These are phyloP conservation scores for Limonomyces culmigenus DNA, from an alignment of 1,284 basidiomycete species.

Conservation along the genomic window DNA sequence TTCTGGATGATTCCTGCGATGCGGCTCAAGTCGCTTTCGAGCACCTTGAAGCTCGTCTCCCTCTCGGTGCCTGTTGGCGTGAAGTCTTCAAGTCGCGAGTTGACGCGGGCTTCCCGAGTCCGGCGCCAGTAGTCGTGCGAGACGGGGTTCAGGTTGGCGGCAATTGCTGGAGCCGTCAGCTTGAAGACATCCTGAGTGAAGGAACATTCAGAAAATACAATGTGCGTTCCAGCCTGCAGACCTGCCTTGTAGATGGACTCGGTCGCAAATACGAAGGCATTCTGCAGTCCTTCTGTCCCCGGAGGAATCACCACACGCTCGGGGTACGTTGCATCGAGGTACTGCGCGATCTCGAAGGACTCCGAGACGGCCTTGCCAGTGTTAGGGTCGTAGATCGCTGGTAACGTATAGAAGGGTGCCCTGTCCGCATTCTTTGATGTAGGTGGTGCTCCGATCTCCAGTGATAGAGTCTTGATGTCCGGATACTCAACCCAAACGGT, in stretches of 20 bases:
- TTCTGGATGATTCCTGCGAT: no score
- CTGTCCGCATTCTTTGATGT: conserved; percentile 10
- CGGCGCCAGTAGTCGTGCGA: not conserved
- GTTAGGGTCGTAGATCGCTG: conserved; percentile 14
- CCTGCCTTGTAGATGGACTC: no score
- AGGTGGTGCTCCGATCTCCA: conserved; percentile 13
- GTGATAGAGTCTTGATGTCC: conserved; percentile 15
- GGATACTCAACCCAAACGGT: conserved; percentile 21
- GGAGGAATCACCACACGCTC: conserved; percentile 10
- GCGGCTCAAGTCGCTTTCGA: no score
- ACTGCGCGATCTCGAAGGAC: conserved; percentile 15
- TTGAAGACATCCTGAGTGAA: not conserved
- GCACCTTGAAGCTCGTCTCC: no score
- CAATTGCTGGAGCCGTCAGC: not conserved
- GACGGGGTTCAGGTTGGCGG: not conserved
- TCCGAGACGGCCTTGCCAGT: conserved; percentile 14
- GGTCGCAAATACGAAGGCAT: not conserved
- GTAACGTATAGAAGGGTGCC: conserved; percentile 15
- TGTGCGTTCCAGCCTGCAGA: no score
- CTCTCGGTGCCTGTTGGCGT: not conserved
- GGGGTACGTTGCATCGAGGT: conserved; percentile 18
- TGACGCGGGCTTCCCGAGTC: not conserved
- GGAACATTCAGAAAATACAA: no score
- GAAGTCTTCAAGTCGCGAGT: not conserved
- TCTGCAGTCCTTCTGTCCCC: conserved; percentile 1